These are phyloP conservation scores for Nakaseomyces uthaithaninus DNA, from an alignment of 1,139 yeast species.

Conservation along the genomic window DNA sequence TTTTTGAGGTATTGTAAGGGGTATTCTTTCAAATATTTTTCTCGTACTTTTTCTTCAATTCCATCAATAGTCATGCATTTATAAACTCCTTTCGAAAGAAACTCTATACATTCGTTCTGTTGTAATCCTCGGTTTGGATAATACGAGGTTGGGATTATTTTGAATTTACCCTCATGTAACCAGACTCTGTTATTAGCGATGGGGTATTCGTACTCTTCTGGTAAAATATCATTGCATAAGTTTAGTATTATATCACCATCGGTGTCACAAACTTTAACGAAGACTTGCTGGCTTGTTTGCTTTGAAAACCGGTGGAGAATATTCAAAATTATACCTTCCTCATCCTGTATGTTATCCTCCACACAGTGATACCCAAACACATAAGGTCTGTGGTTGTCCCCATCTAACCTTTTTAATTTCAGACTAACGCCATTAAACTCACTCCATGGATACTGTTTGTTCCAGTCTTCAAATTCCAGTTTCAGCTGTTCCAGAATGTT, in stretches of 20 bases:
- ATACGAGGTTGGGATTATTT: constrained; percentile 27
- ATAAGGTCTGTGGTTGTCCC: constrained; percentile 12
- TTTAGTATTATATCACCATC: constrained; percentile 51
- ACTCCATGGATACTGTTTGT: constrained; percentile 39
- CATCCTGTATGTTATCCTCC: constrained; percentile 23
- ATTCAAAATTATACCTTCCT: constrained; percentile 32
- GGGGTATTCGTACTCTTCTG: constrained; percentile 30
- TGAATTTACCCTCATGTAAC: constrained; percentile 27
- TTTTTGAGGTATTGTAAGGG: constrained; percentile 16
- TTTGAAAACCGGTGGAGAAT: constrained; percentile 35
- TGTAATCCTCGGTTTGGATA: constrained; percentile 29
- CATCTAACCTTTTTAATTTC: constrained; percentile 8
- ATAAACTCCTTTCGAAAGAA: constrained; percentile 30
- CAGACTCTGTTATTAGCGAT: constrained; percentile 27
- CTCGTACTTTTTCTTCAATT: constrained; percentile 16
- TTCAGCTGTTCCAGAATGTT: constrained; percentile 21
- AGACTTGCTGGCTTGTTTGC: constrained; percentile 32
- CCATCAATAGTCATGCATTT: constrained; percentile 24
- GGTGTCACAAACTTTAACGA: constrained; percentile 44
- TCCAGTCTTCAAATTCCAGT: constrained; percentile 36
- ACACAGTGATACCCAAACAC: constrained; percentile 26
- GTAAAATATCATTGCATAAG: constrained; percentile 40
- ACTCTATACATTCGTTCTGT: constrained; percentile 33
- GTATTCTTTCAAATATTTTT: constrained; percentile 11
- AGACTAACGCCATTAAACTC: constrained; percentile 21